Percentiles rank a stretch among this genome's conserved stretches.
Conservation (phyloP, 768 basidiomycete genomes). For the Pleurotus platypus region DNA sequence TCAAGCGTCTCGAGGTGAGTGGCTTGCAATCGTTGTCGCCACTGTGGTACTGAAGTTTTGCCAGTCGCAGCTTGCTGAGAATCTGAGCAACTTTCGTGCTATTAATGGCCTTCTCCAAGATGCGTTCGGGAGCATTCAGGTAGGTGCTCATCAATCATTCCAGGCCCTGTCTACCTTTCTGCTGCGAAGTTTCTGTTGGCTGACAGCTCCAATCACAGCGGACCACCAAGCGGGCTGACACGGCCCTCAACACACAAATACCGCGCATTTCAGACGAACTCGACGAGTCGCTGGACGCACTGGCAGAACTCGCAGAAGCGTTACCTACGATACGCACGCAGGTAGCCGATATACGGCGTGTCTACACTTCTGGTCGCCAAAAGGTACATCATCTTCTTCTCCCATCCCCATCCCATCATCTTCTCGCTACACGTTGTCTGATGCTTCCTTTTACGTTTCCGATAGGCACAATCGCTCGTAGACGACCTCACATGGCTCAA, state of each 20-base stretch:
- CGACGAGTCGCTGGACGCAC: slow-evolving; percentile 53
- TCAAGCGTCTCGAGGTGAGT: slow-evolving; percentile 60
- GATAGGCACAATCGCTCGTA: slow-evolving; percentile 64
- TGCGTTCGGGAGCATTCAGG: slow-evolving; percentile 58
- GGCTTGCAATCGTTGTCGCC: slow-evolving; percentile 1
- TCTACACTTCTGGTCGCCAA: slow-evolving; percentile 67
- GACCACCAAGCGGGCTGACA: slow-evolving; percentile 55
- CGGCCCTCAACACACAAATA: slow-evolving; percentile 54
- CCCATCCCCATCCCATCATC: neutral
- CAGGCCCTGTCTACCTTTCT: neutral
- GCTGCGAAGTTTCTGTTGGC: neutral
- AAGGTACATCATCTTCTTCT: slow-evolving; percentile 41
- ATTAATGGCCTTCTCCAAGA: slow-evolving; percentile 70
- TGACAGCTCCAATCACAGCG: slow-evolving; percentile 32
- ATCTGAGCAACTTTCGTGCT: slow-evolving; percentile 70
- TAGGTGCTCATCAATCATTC: slow-evolving; percentile 39
- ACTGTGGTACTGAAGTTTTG: slow-evolving; percentile 1
- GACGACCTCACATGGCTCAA: slow-evolving; percentile 70
- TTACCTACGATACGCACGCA: slow-evolving; percentile 63
- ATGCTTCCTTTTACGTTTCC: slow-evolving; percentile 2
- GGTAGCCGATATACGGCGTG: slow-evolving; percentile 55
- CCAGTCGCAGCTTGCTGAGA: slow-evolving; percentile 64
- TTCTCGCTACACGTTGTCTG: too few relatives aligned
- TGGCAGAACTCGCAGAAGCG: slow-evolving; percentile 52
- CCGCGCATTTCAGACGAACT: slow-evolving; percentile 61